Base-by-base conservation (phyloP, 1,139 yeast species). In the Hansenula lynferdii region DNA sequence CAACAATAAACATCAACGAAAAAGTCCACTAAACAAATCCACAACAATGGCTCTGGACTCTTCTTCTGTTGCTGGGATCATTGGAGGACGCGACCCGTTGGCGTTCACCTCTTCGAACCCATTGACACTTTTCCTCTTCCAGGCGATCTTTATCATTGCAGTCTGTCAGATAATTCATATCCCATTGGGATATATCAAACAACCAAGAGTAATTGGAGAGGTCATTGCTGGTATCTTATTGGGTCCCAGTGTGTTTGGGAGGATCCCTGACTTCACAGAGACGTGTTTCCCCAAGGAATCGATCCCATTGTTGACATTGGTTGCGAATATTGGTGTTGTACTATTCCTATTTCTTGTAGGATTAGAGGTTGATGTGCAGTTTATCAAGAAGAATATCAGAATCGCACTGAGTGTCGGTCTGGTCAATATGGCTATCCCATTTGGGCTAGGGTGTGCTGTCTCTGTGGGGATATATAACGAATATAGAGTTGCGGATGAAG, bases 141-240 rank as follows among this genome's bases (percentile, higher is more conserved):
- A 80, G 53, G 73, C 76, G 8, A 55, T 76, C 14, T 64, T 80
- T 47, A 75, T 81, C 50, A 68, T 79, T 41, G 56, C 66, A 22
- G 56, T 77, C 32, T 77, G 80, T 42, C 77, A 77, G 38, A 23
- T 77, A 6, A 51, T 84, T 6, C 80, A 82, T 51, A 62, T 67
- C 35, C 86, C 89, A 0, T 60, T 84, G 19, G 66, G 77, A 10
- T 69, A 60, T 43, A 54, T 84, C 31, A 77, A 76, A 48, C 92
- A 85, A 56, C 95, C 94, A 0, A 68, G 78, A 41, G 94, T 84
- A 31, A 82, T 84, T 40, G 85, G 89, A 7, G 94, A 84, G 53
- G 92, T 84, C 38, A 67, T 84, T 14, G 69, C 86, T 1, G 95
- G 94, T 16, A 79, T 85, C 35, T 50, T 84, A 2, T 60, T 85